Conservation (phyloP, 352 stramenopile genomes). For the Globisporangium mamillatum region DNA sequence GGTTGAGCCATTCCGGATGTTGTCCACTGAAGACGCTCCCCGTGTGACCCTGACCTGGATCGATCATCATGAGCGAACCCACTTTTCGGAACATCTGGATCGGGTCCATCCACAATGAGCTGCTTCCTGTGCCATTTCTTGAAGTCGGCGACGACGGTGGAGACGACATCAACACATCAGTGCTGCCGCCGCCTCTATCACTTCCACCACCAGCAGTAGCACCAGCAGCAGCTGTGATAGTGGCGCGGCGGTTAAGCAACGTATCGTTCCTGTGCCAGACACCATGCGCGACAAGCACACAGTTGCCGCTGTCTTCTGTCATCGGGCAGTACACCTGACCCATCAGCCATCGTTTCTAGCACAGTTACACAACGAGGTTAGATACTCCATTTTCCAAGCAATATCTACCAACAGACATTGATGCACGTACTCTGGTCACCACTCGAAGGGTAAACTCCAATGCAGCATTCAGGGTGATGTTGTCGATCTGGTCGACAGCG, state of each 20-base stretch:
- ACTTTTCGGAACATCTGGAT: conserved; percentile 79
- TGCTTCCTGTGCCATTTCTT: conserved; percentile 24
- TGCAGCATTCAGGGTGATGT: conserved; percentile 44
- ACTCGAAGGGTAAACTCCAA: conserved; percentile 69
- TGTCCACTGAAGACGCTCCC: conserved; percentile 71
- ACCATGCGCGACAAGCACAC: conserved; percentile 60
- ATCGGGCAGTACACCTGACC: conserved; percentile 73
- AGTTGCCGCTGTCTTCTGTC: conserved; percentile 54
- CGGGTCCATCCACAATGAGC: conserved; percentile 34
- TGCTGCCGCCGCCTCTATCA: background rate
- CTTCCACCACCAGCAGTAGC: background rate
- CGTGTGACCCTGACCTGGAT: conserved; percentile 72
- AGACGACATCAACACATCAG: conserved; percentile 20
- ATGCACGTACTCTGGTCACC: conserved; percentile 44
- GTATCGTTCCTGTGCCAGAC: conserved; percentile 66
- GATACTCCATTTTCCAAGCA: too few species aligned
- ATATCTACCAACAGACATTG: too few species aligned
- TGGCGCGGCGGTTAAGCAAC: background rate
- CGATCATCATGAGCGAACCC: conserved; percentile 66
- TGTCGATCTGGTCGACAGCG: conserved; percentile 62
- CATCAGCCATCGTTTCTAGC: conserved; percentile 64
- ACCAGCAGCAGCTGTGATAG: background rate
- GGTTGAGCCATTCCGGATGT: conserved; percentile 66
- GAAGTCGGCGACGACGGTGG: conserved; percentile 16
- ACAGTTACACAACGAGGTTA: background rate